phyloP scores from a whole-genome alignment of 1,284 basidiomycete genomes.

The Microbotryum lychnidis-dioicae region DNA sequence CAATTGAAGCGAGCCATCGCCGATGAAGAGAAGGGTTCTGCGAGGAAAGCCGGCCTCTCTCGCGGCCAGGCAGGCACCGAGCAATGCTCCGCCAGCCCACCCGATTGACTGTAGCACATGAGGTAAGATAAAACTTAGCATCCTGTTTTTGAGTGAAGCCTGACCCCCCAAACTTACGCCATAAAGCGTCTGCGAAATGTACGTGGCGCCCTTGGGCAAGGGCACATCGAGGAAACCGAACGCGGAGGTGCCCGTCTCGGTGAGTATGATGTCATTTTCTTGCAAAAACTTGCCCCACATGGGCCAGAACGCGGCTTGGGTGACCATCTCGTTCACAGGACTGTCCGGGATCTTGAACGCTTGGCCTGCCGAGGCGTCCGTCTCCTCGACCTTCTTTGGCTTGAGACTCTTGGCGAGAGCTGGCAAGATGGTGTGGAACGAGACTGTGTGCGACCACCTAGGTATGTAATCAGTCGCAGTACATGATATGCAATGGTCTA shows the following conservation, averaged over 20 bases:
- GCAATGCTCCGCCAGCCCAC: constrained; percentile 60
- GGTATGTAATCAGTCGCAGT: no score
- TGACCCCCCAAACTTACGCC: not conserved
- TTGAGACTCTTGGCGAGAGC: constrained; percentile 47
- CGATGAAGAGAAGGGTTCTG: constrained; percentile 75
- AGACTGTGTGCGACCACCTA: constrained; percentile 7
- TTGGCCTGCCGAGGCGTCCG: constrained; percentile 7
- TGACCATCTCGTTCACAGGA: constrained; percentile 22
- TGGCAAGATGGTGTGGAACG: constrained; percentile 37
- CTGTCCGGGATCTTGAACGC: constrained; percentile 19
- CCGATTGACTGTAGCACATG: constrained; percentile 75
- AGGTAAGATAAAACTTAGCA: not conserved
- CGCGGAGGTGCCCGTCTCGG: constrained; percentile 62
- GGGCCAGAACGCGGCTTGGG: constrained; percentile 71
- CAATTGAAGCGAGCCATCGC: constrained; percentile 56
- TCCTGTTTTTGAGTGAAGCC: not conserved
- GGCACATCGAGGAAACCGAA: constrained; percentile 71
- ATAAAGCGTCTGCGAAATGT: constrained; percentile 55
- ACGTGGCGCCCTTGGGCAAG: constrained; percentile 57
- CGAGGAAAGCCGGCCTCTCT: constrained; percentile 49
- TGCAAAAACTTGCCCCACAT: constrained; percentile 69
- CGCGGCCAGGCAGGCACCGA: constrained; percentile 72
- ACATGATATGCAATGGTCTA: no score
- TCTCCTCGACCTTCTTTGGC: constrained; percentile 46
- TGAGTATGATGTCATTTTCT: constrained; percentile 56